These are phyloP conservation scores for Saccharomycopsis malanga DNA, from an alignment of 805 yeast species.

Conservation along the genomic window DNA sequence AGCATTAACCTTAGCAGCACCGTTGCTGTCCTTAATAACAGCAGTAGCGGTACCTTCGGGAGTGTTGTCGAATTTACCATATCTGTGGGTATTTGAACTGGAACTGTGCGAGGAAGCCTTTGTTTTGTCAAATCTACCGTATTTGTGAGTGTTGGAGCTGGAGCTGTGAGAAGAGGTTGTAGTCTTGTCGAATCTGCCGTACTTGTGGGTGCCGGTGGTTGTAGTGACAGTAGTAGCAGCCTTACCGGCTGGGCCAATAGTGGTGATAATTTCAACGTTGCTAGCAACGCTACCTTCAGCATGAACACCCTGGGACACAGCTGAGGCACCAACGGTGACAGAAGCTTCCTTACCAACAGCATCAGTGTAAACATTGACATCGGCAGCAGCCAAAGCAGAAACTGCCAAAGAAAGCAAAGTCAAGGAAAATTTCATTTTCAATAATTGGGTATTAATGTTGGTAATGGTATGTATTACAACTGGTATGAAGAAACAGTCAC, in stretches of 20 bases:
- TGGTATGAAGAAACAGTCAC: neutral
- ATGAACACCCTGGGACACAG: neutral
- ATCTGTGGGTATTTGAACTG: conserved; percentile 44
- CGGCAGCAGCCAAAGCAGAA: conserved; percentile 7
- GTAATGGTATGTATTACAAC: neutral
- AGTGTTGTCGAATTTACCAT: conserved; percentile 50
- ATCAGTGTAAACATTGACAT: conserved; percentile 11
- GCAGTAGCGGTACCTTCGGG: conserved; percentile 29
- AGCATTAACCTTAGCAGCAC: conserved; percentile 53
- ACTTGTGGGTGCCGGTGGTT: conserved; percentile 43
- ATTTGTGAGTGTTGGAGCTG: conserved; percentile 36
- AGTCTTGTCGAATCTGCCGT: conserved; percentile 51
- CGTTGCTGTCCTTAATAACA: conserved; percentile 26
- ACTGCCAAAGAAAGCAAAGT: conserved; percentile 4
- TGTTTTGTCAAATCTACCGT: conserved; percentile 47
- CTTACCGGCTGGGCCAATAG: conserved; percentile 18
- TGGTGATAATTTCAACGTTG: conserved; percentile 12
- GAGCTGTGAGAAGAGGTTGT: conserved; percentile 30
- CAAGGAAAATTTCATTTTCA: conserved; percentile 8
- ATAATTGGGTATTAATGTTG: neutral
- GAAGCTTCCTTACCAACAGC: conserved; percentile 10
- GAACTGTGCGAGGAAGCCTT: conserved; percentile 30
- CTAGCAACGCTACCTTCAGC: neutral
- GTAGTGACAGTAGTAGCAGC: conserved; percentile 21
- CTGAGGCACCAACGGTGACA: conserved; percentile 4